Percentiles rank a stretch among this genome's conserved stretches.
These are phyloP conservation scores for Calycina herbarum DNA, from an alignment of 2,329 filamentous ascomycete genomes.

Conservation along the genomic window DNA sequence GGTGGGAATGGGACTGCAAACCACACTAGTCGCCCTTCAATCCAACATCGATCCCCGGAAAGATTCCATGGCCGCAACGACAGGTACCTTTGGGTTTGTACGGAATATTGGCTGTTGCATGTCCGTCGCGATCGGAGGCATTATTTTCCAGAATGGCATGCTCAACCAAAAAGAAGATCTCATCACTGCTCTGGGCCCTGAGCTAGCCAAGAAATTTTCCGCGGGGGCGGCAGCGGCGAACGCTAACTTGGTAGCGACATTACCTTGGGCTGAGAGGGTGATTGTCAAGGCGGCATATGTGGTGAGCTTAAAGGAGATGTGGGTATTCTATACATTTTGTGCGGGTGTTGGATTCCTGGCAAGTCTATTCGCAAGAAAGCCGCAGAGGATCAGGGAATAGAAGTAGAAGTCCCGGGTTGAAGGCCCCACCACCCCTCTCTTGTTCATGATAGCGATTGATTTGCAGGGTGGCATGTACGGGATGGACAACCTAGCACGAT, in stretches of 20 bases:
- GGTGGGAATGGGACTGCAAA: conserved; percentile 52
- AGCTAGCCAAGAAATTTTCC: conserved; percentile 34
- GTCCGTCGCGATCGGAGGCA: conserved; percentile 48
- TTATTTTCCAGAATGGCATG: conserved; percentile 44
- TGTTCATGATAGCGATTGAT: no score
- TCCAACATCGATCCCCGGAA: conserved; percentile 43
- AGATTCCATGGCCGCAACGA: conserved; percentile 46
- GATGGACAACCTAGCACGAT: no score
- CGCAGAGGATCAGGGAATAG: background rate
- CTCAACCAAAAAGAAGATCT: conserved; percentile 37
- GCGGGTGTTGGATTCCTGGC: conserved; percentile 35
- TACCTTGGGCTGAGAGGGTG: conserved; percentile 31
- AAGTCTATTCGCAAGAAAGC: background rate
- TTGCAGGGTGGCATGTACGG: no score
- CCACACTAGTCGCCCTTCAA: conserved; percentile 57
- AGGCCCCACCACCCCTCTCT: no score
- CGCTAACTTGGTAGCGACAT: conserved; percentile 40
- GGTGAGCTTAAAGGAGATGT: conserved; percentile 30
- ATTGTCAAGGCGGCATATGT: conserved; percentile 25
- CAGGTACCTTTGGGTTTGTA: conserved; percentile 51
- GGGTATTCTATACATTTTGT: conserved; percentile 28
- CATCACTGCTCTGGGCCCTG: conserved; percentile 10
- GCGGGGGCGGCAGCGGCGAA: conserved; percentile 29
- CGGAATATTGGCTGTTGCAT: conserved; percentile 44
- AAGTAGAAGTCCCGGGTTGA: background rate